phyloP scores from a whole-genome alignment of 176 grass and related monocot species.

The bread wheat (Triticum aestivum) region IWGSC_CS_RefSeq_v2.1 NC_057814.1:94217633-94218132 shows the following conservation, averaged over 20 bases:
- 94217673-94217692: slow-evolving; percentile 12
- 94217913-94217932: slow-evolving; percentile 24
- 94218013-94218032: slow-evolving; percentile 30
- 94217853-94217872: slow-evolving; percentile 35
- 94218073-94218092: slow-evolving; percentile 25
- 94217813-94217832: slow-evolving; percentile 36
- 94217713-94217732: not conserved
- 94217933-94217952: slow-evolving; percentile 7
- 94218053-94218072: slow-evolving; percentile 27
- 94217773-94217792: slow-evolving; percentile 28
- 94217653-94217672: slow-evolving; percentile 20
- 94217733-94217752: too few relatives aligned
- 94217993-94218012: slow-evolving; percentile 18
- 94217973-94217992: slow-evolving; percentile 3
- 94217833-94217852: slow-evolving; percentile 29
- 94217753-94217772: not conserved
- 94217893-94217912: not conserved
- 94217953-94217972: slow-evolving; percentile 31
- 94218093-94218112: slow-evolving; percentile 22
- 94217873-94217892: slow-evolving; percentile 24
- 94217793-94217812: slow-evolving; percentile 25
- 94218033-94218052: slow-evolving; percentile 24
- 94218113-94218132: slow-evolving; percentile 10
- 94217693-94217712: slow-evolving; percentile 21
- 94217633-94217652: slow-evolving; percentile 36